Conservation (phyloP, 768 basidiomycete genomes). For the Nevesoporus exiguus region DNA sequence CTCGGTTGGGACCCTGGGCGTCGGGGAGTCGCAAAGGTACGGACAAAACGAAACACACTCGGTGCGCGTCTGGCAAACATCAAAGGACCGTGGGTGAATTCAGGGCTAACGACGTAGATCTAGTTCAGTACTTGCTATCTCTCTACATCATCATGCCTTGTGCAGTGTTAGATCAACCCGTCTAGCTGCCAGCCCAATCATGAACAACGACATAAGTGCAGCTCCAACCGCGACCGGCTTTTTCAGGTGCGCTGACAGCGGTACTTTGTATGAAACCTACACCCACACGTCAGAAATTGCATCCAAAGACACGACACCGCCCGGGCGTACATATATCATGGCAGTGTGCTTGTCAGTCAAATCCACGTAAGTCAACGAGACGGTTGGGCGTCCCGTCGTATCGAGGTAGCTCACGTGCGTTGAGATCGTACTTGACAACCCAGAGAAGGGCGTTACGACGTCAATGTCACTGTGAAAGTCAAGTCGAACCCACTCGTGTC, state of each 20-base stretch:
- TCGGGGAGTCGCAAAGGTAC: slow-evolving; percentile 6
- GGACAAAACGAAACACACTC: slow-evolving; percentile 1
- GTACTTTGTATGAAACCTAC: slow-evolving; percentile 87
- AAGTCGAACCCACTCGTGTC: slow-evolving; percentile 4
- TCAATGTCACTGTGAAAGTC: slow-evolving; percentile 62
- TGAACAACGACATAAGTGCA: slow-evolving; percentile 68
- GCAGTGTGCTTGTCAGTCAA: slow-evolving; percentile 78
- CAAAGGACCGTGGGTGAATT: slow-evolving; percentile 7
- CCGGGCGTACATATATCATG: slow-evolving; percentile 73
- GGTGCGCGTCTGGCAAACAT: slow-evolving; percentile 14
- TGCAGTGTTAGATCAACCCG: slow-evolving; percentile 53
- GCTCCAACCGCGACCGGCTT: slow-evolving; percentile 79
- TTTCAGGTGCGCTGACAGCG: slow-evolving; percentile 74
- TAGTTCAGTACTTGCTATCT: background rate
- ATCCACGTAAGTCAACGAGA: slow-evolving; percentile 69
- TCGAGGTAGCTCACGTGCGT: slow-evolving; percentile 89
- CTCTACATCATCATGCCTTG: slow-evolving; percentile 27
- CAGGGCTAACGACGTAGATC: background rate
- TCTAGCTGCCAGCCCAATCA: slow-evolving; percentile 41
- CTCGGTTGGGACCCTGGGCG: background rate
- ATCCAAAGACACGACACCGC: background rate
- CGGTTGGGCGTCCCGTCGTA: slow-evolving; percentile 78
- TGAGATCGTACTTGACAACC: slow-evolving; percentile 55
- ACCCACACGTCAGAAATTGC: slow-evolving; percentile 7
- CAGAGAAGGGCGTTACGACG: slow-evolving; percentile 73